phyloP scores from a whole-genome alignment of 2,329 filamentous ascomycete species.

The Metarhizium sp. region DNA sequence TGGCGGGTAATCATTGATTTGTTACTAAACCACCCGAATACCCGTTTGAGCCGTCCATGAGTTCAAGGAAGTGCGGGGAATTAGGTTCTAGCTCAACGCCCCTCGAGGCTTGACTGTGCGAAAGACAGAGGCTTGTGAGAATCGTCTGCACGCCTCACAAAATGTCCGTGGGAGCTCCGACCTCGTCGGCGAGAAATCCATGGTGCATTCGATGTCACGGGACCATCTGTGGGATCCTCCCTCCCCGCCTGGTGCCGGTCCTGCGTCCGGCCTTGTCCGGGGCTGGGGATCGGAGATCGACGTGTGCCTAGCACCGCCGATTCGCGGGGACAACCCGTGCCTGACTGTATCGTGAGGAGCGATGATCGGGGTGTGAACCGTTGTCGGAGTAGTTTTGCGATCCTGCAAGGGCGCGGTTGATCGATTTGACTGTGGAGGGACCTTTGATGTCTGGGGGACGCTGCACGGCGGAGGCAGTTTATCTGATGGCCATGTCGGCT shows the following conservation, averaged over 20 bases:
- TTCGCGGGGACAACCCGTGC: not conserved
- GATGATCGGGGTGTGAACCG: not conserved
- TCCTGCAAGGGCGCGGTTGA: not conserved
- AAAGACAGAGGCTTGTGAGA: too few relatives aligned
- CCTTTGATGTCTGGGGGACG: too few relatives aligned
- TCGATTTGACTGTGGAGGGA: too few relatives aligned
- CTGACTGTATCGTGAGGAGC: not conserved
- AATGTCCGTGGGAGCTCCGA: not conserved
- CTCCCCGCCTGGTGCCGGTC: not conserved
- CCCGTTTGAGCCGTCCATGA: too few relatives aligned
- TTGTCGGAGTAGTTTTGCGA: not conserved
- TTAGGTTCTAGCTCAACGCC: too few relatives aligned
- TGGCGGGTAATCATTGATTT: too few relatives aligned
- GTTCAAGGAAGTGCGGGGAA: too few relatives aligned
- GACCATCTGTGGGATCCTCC: not conserved
- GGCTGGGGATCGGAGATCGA: not conserved
- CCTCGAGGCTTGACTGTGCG: too few relatives aligned
- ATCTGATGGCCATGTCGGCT: not conserved
- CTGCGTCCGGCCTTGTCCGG: conserved; percentile 1
- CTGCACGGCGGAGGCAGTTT: not conserved
- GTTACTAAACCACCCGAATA: too few relatives aligned
- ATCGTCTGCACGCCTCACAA: too few relatives aligned
- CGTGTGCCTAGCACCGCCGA: not conserved
- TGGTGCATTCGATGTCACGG: not conserved
- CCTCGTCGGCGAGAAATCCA: not conserved